These are phyloP conservation scores for Mycena citricolor DNA, from an alignment of 1,284 basidiomycete genomes.

Conservation along the genomic window DNA sequence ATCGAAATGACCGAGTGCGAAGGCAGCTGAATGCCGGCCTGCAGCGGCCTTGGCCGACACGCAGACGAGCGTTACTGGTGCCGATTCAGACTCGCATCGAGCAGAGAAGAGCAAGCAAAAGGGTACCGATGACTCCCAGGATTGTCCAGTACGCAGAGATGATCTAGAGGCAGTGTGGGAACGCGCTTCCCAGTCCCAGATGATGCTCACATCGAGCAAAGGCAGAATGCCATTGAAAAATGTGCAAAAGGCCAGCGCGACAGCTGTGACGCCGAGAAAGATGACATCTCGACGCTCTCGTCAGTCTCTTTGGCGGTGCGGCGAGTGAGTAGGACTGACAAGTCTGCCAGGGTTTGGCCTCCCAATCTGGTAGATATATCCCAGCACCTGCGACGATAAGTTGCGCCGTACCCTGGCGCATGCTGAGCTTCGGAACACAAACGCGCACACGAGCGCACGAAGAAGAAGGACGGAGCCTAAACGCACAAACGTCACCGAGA, in stretches of 20 bases:
- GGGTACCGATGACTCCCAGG: conserved; percentile 50
- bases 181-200: not conserved
- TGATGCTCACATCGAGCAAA: conserved; percentile 49
- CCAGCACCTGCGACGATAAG: conserved; percentile 48
- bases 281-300: conserved; percentile 41
- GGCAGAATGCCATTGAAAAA: conserved; percentile 49
- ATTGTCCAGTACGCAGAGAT: conserved; percentile 54
- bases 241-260: conserved; percentile 45
- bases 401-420: conserved; percentile 50
- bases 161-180: conserved; percentile 32
- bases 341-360: conserved; percentile 49
- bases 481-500: conserved; percentile 55
- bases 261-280: conserved; percentile 45
- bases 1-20: conserved; percentile 51
- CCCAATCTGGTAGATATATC: conserved; percentile 52
- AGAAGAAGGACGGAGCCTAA: too few relatives aligned
- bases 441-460: not conserved
- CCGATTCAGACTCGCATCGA: too few relatives aligned
- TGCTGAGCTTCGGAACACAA: not conserved
- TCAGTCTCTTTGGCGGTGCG: too few relatives aligned
- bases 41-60: conserved; percentile 48
- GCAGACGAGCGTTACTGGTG: conserved; percentile 46
- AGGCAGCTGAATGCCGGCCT: conserved; percentile 47
- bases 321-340: conserved; percentile 42
- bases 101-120: not conserved